phyloP scores from a whole-genome alignment of 768 basidiomycete genomes.

The Termitomyces eurrhizus region DNA sequence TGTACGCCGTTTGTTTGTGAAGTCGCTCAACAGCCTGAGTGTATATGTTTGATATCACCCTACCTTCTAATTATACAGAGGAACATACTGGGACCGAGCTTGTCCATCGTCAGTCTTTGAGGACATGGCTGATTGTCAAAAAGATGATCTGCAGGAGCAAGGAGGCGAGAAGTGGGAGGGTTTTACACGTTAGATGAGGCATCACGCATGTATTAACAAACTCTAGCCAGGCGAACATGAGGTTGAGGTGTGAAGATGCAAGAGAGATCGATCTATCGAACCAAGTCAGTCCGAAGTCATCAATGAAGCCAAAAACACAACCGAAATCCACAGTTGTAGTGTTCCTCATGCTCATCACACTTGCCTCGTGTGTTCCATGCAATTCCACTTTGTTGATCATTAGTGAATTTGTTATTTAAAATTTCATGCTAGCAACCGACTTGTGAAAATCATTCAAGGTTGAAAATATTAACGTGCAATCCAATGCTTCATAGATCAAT shows the following conservation, averaged over 20 bases:
- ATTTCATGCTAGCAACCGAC: background rate
- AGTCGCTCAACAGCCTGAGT: background rate
- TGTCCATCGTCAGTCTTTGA: background rate
- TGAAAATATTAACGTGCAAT: background rate
- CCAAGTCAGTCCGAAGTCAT: background rate
- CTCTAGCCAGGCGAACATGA: background rate
- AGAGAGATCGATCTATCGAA: background rate
- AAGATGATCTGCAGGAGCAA: background rate
- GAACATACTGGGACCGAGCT: conserved; percentile 1
- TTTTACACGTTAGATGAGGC: background rate
- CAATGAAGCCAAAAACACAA: background rate
- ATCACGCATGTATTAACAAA: conserved; percentile 2
- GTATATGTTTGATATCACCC: background rate
- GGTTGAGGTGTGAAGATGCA: background rate
- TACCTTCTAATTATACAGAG: background rate
- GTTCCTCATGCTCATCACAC: background rate
- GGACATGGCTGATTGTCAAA: background rate
- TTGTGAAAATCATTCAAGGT: background rate
- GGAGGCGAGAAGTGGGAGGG: background rate
- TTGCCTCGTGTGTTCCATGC: conserved; percentile 1
- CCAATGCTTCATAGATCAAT: background rate
- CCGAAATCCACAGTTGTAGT: background rate
- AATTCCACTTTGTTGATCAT: background rate
- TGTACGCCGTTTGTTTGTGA: background rate
- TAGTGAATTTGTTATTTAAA: background rate